Base-by-base conservation (phyloP, 140 eudicot species). In the Cichorium intybus region DNA sequence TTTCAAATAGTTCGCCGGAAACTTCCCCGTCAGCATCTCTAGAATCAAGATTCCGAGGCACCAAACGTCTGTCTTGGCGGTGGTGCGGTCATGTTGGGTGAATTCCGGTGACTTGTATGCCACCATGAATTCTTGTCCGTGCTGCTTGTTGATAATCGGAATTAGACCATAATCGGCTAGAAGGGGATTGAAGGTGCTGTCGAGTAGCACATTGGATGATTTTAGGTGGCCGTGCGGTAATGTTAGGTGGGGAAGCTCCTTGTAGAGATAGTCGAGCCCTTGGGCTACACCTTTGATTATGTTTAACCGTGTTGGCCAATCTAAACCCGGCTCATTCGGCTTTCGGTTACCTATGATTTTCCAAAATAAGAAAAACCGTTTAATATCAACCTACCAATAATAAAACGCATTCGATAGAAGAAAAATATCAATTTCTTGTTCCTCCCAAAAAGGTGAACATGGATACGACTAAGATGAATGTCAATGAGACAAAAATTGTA, bases 51-150 rank as follows among this genome's bases (percentile, higher is more conserved):
- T 75, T 35, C 95, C 95, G 0, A 86, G 76, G 77, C 87, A 75
- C 95, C 95, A 86, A 16, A 82, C 87, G 26, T 86, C 95, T 0
- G 89, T 79, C 59, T 82, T 86, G 72, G 31, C 60, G 9, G 77
- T 56, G 24, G 72, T 51, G 2, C 77, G 84, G 22, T 69, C 75
- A 3, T 39, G 68, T 66, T 80, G 59, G 2, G 82, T 55, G 56
- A 70, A 86, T 33, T 86, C 95, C 2, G 95, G 95, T 0, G 89
- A 80, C 56, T 86, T 86, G 82, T 82, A 86, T 2, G 87, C 81
- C 14, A 86, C 82, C 73, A 86, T 68, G 58, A 60, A 41, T 6
- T 77, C 52, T 23, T 62, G 78, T 17, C 74, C 82, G 10, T 82
- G 82, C 20, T 56, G 74, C 23, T 63, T 75, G 71, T 77, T 86